Evolutionary conservation across 176 grass and related monocot genomes (phyloP), one percentile per base, ranked within the genome.

Genomic region (Canna indica): DNA sequence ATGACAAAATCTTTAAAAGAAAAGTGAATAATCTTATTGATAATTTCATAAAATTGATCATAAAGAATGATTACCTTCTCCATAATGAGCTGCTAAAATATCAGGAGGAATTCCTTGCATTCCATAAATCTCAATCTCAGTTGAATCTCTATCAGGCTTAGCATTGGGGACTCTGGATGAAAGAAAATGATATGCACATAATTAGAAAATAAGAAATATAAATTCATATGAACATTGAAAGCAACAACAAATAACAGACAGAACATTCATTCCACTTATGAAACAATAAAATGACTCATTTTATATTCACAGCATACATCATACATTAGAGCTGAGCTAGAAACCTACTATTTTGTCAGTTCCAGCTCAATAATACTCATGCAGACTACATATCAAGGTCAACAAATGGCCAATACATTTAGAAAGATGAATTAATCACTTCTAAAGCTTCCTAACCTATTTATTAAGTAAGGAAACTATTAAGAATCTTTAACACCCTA

Each of bases 41-140:
- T 7, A 6, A 33, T 32, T 6, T 33, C 29, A 64, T 35, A 16
- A 67, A 11, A 38, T n/a, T 39, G 12, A 67, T n/a, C 10, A 36
- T 5, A 64, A 64, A 64, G 1, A 64, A 5, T 28, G 25, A 25
- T 69, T 83, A 99, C 95, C 95, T 90, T 99, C 95, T n/a, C 95
- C 95, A 34, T 99, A 99, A 75, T 99, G 95, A 31, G 95, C 95
- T 70, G 95, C 87, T 46, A 99, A 75, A 30, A 99, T 82, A 70
- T 88, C 78, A n/a, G 90, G 44, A 69, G 87, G 95, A 73, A 99
- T 90, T 79, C 95, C 95, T 83, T 99, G 95, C 95, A 99, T 99
- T 59, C 95, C 95, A 42, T 90, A 99, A 16, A 99, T 99, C 82
- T 99, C 95, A 68, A 99, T 94, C n/a, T 99, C 95, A 2, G 84